Evolutionary conservation across 192 early-diverging fungal genomes (phyloP), one percentile per base, ranked within the genome.

Genomic region (Podila clonocystis): DNA sequence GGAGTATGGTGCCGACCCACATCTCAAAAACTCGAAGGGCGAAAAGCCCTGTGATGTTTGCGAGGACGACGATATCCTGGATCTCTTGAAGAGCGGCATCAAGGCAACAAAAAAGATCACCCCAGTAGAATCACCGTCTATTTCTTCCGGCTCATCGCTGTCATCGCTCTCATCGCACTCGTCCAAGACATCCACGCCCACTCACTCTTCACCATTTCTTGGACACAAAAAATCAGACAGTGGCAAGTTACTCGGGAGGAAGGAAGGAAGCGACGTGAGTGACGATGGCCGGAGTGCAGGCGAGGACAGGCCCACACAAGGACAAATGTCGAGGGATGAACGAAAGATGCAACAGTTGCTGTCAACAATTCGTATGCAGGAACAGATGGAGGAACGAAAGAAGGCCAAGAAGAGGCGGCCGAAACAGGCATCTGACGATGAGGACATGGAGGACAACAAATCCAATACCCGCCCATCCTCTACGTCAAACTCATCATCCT

Each of bases 291-390:
- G 71, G 52, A 83, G 82, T 33, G 65, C 73, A 17, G 68, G 74
- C 31, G 73, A 80, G 36, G 77, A 73, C 49, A 19, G 62, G 57
- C 66, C 70, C 41, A 24, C 50, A 12, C 63, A 50, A 17, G 63
- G 24, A 22, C 74, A 75, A 13, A 69, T 93, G 65, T 90, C 91
- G 17, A 82, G 92, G 17, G 92, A 93, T 45, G 92, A 93, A 64
- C 86, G 90, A 33, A 93, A 93, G 68, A 85, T 93, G 60, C 90
- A 91, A 63, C 87, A 85, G 17, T 72, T 91, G 38, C 83, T 93
- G 82, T 85, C 85, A 6, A 87, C 91, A 0, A 87, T 93, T 55
- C 85, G 89, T 58, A 86, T 85, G 60, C 77, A 91, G 72, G 92
- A 93, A 48, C 86, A 89, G 50, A 68, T 76, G 75, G 75, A 84